These are phyloP conservation scores for Lyophyllum shimeji DNA, from an alignment of 768 basidiomycete species.

Conservation along the genomic window DNA sequence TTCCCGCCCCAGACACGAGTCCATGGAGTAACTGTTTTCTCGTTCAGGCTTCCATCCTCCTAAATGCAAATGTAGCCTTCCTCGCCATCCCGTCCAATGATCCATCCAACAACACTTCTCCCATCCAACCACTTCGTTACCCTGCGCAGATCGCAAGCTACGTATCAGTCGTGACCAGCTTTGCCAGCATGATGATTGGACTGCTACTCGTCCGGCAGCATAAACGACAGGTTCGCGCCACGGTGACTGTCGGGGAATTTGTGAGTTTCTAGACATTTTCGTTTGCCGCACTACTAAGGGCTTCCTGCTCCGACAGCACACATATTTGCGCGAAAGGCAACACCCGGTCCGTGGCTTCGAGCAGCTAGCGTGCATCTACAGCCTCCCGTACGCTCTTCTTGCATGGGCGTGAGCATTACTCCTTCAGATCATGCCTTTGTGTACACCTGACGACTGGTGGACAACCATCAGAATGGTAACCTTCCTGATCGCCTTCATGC, in stretches of 20 bases:
- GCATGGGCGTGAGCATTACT: constrained; percentile 18
- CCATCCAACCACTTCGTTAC: constrained; percentile 15
- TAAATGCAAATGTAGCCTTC: constrained; percentile 49
- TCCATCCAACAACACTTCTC: constrained; percentile 28
- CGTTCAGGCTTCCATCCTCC: constrained; percentile 43
- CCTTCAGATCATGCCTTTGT: neutral
- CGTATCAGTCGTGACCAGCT: constrained; percentile 38
- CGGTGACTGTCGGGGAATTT: constrained; percentile 24
- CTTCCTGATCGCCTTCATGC: constrained; percentile 25
- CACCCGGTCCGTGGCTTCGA: constrained; percentile 2
- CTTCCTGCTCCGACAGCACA: neutral
- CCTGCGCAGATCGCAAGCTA: constrained; percentile 41
- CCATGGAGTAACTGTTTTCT: neutral
- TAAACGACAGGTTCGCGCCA: constrained; percentile 29
- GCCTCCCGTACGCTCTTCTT: constrained; percentile 9
- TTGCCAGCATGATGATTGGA: constrained; percentile 43
- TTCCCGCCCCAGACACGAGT: no score
- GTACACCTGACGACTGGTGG: neutral
- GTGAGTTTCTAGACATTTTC: constrained; percentile 25
- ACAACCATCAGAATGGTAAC: constrained; percentile 20
- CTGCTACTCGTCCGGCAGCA: constrained; percentile 42
- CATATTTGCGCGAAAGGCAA: constrained; percentile 4
- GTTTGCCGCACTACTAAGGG: neutral
- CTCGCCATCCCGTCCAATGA: constrained; percentile 45
- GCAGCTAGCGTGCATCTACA: constrained; percentile 6